Evolutionary conservation across 108 stramenopile species (phyloP).

Genomic region (Nannochloropsis gaditana): DNA sequence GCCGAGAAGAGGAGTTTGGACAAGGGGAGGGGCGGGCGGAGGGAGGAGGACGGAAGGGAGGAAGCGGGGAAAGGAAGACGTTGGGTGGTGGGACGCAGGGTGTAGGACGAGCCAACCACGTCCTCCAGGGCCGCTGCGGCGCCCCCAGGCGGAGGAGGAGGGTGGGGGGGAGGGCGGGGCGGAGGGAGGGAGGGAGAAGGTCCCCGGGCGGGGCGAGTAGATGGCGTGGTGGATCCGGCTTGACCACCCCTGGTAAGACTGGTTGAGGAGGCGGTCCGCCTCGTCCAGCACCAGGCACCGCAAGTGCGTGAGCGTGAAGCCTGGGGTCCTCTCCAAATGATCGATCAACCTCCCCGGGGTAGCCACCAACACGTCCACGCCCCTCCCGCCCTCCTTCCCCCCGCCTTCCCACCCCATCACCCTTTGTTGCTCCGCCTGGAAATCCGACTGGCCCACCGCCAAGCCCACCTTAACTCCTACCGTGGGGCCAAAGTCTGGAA

Average conservation of each 20-base stretch:
- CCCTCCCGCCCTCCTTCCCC: conserved; percentile 39
- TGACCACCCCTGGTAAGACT: conserved; percentile 84
- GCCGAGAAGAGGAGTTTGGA: conserved; percentile 78
- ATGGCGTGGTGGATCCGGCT: conserved; percentile 61
- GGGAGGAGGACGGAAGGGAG: not conserved
- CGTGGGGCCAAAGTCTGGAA: conserved; percentile 69
- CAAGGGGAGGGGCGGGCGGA: conserved; percentile 55
- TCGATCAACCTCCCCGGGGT: conserved; percentile 88
- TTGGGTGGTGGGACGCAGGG: not conserved
- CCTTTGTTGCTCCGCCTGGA: conserved; percentile 61
- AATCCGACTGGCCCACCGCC: conserved; percentile 76
- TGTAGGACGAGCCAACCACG: no score
- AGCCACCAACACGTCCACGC: conserved; percentile 82
- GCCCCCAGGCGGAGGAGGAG: not conserved
- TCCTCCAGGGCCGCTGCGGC: no score
- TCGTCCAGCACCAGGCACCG: conserved; percentile 86
- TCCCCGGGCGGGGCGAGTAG: conserved; percentile 38
- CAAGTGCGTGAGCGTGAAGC: conserved; percentile 83
- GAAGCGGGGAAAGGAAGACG: not conserved
- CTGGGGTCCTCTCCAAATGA: conserved; percentile 81
- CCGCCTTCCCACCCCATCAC: conserved; percentile 53
- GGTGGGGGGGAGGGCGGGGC: not conserved
- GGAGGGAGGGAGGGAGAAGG: not conserved
- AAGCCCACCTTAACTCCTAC: conserved; percentile 72
- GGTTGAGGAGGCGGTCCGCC: conserved; percentile 82